A percentile compares a stretch with the other conserved stretches of the same genome.
Evolutionary conservation across 2,329 filamentous ascomycete species (phyloP).

Genomic region (Epichloe coenophiala): DNA sequence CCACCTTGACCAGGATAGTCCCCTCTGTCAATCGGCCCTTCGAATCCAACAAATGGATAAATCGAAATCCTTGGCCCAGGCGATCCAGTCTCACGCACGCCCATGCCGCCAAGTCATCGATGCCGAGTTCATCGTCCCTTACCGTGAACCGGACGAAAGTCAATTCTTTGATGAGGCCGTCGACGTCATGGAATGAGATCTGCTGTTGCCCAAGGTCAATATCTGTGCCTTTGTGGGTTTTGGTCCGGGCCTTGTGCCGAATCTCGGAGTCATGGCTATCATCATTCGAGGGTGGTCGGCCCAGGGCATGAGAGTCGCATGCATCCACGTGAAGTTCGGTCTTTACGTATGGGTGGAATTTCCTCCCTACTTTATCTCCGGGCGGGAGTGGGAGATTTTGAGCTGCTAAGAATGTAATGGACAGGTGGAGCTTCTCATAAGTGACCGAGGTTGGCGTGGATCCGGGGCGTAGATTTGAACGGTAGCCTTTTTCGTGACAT

Average conservation of each 20-base stretch:
- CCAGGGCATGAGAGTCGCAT: slow-evolving; percentile 29
- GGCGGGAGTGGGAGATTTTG: slow-evolving; percentile 59
- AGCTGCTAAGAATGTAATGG: slow-evolving; percentile 61
- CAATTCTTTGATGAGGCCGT: slow-evolving; percentile 51
- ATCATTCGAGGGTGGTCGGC: slow-evolving; percentile 22
- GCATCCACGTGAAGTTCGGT: slow-evolving; percentile 72
- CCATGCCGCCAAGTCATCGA: slow-evolving; percentile 75
- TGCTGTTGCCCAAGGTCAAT: slow-evolving; percentile 49
- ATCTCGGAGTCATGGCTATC: slow-evolving; percentile 26
- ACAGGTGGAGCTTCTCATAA: slow-evolving; percentile 52
- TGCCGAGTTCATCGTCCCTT: slow-evolving; percentile 70
- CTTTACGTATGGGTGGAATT: slow-evolving; percentile 71
- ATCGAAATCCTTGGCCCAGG: slow-evolving; percentile 59
- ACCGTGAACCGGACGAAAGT: slow-evolving; percentile 73
- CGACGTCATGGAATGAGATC: slow-evolving; percentile 41
- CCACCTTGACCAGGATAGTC: slow-evolving; percentile 59
- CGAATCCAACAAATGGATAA: slow-evolving; percentile 62
- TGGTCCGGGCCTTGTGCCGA: slow-evolving; percentile 45
- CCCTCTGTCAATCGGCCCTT: slow-evolving; percentile 54
- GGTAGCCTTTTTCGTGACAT: slow-evolving; percentile 14
- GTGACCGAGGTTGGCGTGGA: slow-evolving; percentile 19
- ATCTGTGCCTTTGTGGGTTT: slow-evolving; percentile 41
- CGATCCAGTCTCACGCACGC: slow-evolving; percentile 77
- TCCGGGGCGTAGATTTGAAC: slow-evolving; percentile 13
- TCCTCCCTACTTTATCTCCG: slow-evolving; percentile 32